phyloP scores from a whole-genome alignment of 2,329 filamentous ascomycete genomes.

The Purpureocillium lavendulum region DNA sequence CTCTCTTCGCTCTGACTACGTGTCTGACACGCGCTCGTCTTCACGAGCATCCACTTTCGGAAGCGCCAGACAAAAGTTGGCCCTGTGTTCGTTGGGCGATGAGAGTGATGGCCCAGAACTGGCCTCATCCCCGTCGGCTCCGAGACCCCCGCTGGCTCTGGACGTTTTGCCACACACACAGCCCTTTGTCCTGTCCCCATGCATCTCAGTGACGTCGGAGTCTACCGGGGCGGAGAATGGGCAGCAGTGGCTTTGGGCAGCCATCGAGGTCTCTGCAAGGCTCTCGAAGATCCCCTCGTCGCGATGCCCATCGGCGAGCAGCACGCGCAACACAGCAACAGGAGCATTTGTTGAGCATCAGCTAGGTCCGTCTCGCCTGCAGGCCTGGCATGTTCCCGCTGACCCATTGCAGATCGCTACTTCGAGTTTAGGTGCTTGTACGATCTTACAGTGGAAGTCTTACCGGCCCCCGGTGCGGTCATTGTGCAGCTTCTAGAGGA shows the following conservation, averaged over 20 bases:
- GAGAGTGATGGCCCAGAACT: not conserved
- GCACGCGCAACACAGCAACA: not conserved
- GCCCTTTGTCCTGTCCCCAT: constrained; percentile 28
- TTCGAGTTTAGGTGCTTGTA: constrained; percentile 40
- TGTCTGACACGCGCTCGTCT: not conserved
- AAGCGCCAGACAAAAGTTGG: not conserved
- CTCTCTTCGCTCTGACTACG: not conserved
- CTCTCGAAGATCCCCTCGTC: constrained; percentile 17
- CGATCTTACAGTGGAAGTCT: constrained; percentile 36
- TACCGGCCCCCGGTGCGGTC: constrained; percentile 29
- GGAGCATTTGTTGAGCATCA: constrained; percentile 10
- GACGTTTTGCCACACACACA: not conserved
- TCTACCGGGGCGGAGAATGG: constrained; percentile 23
- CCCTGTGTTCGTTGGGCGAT: too few relatives aligned
- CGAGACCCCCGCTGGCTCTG: not conserved
- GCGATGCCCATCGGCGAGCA: not conserved
- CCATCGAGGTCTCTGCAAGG: constrained; percentile 38
- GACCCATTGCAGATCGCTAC: constrained; percentile 16
- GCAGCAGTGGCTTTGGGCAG: constrained; percentile 34
- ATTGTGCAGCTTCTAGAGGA: constrained; percentile 39
- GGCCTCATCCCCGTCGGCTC: not conserved
- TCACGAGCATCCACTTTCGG: not conserved
- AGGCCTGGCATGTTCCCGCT: not conserved
- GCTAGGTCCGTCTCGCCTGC: constrained; percentile 10
- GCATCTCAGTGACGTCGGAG: constrained; percentile 35